phyloP scores from a whole-genome alignment of 345 rosid genomes.

The Euclidium syriacum region DNA sequence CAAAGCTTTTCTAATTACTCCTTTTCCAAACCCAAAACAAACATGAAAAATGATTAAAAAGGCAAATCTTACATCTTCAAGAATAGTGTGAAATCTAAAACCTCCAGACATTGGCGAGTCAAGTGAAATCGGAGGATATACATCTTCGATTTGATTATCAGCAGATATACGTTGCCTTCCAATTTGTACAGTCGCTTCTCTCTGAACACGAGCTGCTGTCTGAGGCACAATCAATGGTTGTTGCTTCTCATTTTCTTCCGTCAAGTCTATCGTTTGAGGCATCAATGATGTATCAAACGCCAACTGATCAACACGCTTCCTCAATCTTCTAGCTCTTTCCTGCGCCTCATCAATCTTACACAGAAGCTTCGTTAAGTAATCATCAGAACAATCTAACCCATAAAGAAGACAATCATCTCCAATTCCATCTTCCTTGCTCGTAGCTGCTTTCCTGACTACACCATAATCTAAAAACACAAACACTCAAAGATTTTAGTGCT shows the following conservation, averaged over 20 bases:
- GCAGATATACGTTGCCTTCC: conserved; percentile 32
- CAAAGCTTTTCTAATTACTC: background rate
- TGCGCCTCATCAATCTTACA: conserved; percentile 47
- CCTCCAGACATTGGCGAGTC: too few species aligned
- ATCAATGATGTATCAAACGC: conserved; percentile 22
- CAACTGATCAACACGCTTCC: conserved; percentile 52
- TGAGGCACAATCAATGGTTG: conserved; percentile 2
- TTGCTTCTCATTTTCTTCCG: background rate
- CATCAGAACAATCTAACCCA: conserved; percentile 40
- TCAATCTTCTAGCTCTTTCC: conserved; percentile 36
- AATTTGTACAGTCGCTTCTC: conserved; percentile 15
- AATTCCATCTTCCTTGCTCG: conserved; percentile 27
- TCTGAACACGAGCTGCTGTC: background rate
- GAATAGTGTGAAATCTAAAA: conserved; percentile 25
- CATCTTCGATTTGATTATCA: conserved; percentile 19
- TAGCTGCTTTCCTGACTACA: conserved; percentile 35
- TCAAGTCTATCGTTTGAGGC: background rate
- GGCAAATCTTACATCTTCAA: conserved; percentile 22
- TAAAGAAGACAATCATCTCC: conserved; percentile 38
- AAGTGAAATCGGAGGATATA: conserved; percentile 20
- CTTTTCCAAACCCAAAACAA: background rate
- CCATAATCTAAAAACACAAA: background rate
- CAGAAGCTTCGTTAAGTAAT: conserved; percentile 41
- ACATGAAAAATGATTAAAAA: background rate
- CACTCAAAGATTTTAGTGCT: background rate